phyloP scores from a whole-genome alignment of 306 rosid genomes.

The Gynostemma pentaphyllum region DNA sequence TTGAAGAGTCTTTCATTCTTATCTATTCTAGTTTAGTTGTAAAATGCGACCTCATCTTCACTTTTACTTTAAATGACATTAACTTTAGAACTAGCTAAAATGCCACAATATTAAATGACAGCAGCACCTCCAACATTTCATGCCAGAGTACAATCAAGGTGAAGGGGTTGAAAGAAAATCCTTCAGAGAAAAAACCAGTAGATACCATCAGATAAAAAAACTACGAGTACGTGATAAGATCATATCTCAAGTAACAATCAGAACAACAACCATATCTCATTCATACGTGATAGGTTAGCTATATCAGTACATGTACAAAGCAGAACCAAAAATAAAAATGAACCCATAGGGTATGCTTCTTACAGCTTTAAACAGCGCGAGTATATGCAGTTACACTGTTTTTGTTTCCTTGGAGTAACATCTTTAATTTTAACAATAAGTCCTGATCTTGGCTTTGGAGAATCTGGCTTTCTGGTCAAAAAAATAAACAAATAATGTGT shows the following conservation, averaged over 20 bases:
- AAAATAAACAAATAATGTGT: conserved; percentile 14
- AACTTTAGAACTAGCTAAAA: background rate
- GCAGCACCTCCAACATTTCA: background rate
- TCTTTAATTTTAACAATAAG: conserved; percentile 61
- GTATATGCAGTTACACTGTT: conserved; percentile 95
- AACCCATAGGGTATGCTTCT: conserved; percentile 1
- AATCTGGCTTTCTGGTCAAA: conserved; percentile 76
- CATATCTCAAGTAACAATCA: background rate
- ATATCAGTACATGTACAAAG: background rate
- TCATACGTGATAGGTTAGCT: background rate
- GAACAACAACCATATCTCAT: background rate
- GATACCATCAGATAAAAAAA: background rate
- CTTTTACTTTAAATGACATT: background rate
- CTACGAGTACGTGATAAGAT: background rate
- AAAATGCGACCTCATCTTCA: background rate
- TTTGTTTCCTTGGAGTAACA: conserved; percentile 87
- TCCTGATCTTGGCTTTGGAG: conserved; percentile 75
- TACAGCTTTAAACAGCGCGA: conserved; percentile 95
- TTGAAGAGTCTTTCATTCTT: background rate
- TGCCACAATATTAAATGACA: background rate
- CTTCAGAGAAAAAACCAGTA: background rate
- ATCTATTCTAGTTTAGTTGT: background rate
- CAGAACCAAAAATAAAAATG: background rate
- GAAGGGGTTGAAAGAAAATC: background rate
- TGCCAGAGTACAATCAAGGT: background rate